A percentile compares a stretch with the other conserved stretches of the same genome.
These are phyloP conservation scores for Pugionium cornutum DNA, from an alignment of 345 rosid genomes.

Conservation along the genomic window DNA sequence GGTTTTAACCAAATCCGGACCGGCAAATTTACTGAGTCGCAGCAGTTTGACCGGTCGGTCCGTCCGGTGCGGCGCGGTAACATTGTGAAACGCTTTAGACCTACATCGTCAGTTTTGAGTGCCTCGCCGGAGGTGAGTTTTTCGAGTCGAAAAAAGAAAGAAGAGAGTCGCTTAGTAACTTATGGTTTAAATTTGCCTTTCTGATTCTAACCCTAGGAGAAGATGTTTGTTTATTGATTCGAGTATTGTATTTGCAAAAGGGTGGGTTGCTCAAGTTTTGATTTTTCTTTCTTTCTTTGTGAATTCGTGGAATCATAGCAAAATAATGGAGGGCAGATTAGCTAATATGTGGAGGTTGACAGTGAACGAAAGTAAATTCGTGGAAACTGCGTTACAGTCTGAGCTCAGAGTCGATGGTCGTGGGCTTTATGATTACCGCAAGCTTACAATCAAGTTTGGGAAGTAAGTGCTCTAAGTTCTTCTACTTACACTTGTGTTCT, in stretches of 20 bases:
- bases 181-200: not conserved
- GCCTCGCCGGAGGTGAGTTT: too few relatives aligned
- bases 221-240: not conserved
- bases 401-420: constrained; percentile 89
- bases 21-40: too few relatives aligned
- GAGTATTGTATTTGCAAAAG: not conserved
- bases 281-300: not conserved
- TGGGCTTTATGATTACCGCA: constrained; percentile 78
- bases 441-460: constrained; percentile 74
- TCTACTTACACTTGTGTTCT: constrained; percentile 17
- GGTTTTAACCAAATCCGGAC: too few relatives aligned
- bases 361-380: constrained; percentile 77
- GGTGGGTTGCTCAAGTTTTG: constrained; percentile 6
- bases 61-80: too few relatives aligned
- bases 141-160: too few relatives aligned
- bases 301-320: not conserved
- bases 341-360: constrained; percentile 78
- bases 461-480: constrained; percentile 53
- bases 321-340: constrained; percentile 47
- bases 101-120: too few relatives aligned
- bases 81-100: too few relatives aligned
- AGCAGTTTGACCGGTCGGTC: too few relatives aligned
- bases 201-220: not conserved
- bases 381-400: constrained; percentile 61
- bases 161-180: not conserved